These are phyloP conservation scores for Emericellopsis atlantica DNA, from an alignment of 2,329 filamentous ascomycete species.

Conservation along the genomic window DNA sequence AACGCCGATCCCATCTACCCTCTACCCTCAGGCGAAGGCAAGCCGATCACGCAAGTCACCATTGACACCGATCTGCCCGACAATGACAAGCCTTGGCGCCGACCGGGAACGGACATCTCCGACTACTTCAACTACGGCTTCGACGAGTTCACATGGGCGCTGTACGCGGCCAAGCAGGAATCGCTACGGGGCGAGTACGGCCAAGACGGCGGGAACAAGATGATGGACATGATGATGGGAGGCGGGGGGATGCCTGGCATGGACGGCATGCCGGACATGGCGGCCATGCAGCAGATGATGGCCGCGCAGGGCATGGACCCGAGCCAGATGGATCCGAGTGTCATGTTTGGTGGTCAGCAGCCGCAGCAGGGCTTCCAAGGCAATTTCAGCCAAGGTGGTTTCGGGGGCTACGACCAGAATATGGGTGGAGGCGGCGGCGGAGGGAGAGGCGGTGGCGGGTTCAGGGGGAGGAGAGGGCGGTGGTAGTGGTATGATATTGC, in stretches of 20 bases:
- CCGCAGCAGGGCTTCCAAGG: constrained; percentile 33
- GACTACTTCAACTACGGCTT: constrained; percentile 99
- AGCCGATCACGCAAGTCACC: constrained; percentile 65
- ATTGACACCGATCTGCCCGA: constrained; percentile 64
- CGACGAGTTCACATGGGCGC: constrained; percentile 95
- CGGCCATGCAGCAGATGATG: constrained; percentile 58
- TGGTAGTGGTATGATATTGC: constrained; percentile 6
- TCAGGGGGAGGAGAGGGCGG: constrained; percentile 16
- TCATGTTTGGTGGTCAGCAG: constrained; percentile 49
- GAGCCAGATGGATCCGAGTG: constrained; percentile 50
- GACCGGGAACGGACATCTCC: constrained; percentile 84
- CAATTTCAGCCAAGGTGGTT: constrained; percentile 39
- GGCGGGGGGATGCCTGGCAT: constrained; percentile 34
- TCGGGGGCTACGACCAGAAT: constrained; percentile 35
- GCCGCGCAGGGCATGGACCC: constrained; percentile 53
- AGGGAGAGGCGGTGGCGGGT: constrained; percentile 11
- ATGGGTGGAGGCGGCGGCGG: constrained; percentile 27
- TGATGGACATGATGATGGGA: constrained; percentile 58
- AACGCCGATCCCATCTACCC: constrained; percentile 72
- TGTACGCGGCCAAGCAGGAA: constrained; percentile 85
- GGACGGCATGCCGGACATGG: constrained; percentile 41
- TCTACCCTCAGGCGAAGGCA: constrained; percentile 44
- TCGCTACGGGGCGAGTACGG: constrained; percentile 63
- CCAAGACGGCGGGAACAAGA: constrained; percentile 64
- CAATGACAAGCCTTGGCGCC: constrained; percentile 88